Conservation (phyloP, 2,329 filamentous ascomycete genomes). For the Fonsecaea pedrosoi region DNA sequence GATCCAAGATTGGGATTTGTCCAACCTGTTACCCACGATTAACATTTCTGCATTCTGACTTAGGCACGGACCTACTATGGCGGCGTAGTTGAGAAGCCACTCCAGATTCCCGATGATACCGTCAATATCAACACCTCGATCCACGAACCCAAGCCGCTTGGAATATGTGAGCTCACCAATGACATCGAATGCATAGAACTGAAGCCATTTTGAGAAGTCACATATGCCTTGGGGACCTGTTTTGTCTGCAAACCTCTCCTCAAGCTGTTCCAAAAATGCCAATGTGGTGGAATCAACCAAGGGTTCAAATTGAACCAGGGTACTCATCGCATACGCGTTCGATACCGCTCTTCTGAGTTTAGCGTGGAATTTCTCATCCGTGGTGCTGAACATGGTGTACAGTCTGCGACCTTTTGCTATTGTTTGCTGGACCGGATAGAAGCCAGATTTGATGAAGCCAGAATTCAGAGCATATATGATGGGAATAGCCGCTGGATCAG, state of each 20-base stretch:
- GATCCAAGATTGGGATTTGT: constrained; percentile 47
- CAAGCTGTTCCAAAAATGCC: constrained; percentile 70
- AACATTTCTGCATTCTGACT: constrained; percentile 5
- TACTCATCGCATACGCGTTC: constrained; percentile 51
- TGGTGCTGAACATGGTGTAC: constrained; percentile 47
- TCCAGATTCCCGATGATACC: constrained; percentile 47
- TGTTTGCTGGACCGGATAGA: constrained; percentile 43
- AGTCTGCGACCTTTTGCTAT: constrained; percentile 41
- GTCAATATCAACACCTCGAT: constrained; percentile 44
- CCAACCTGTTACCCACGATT: constrained; percentile 35
- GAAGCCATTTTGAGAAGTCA: constrained; percentile 50
- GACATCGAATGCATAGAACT: constrained; percentile 47
- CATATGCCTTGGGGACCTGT: constrained; percentile 18
- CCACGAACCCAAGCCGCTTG: constrained; percentile 45
- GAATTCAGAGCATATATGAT: constrained; percentile 37
- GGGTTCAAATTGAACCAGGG: constrained; percentile 59
- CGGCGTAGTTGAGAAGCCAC: constrained; percentile 38
- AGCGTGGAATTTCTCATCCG: constrained; percentile 51
- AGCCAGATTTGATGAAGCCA: constrained; percentile 35
- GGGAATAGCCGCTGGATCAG: constrained; percentile 31
- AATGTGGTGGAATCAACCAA: constrained; percentile 77
- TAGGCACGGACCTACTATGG: constrained; percentile 22
- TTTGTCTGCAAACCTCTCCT: constrained; percentile 60
- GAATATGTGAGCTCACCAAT: constrained; percentile 46
- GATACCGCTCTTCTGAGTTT: constrained; percentile 49